Base-by-base conservation (phyloP, 441 rosid species). In the Manihot esculenta region DNA sequence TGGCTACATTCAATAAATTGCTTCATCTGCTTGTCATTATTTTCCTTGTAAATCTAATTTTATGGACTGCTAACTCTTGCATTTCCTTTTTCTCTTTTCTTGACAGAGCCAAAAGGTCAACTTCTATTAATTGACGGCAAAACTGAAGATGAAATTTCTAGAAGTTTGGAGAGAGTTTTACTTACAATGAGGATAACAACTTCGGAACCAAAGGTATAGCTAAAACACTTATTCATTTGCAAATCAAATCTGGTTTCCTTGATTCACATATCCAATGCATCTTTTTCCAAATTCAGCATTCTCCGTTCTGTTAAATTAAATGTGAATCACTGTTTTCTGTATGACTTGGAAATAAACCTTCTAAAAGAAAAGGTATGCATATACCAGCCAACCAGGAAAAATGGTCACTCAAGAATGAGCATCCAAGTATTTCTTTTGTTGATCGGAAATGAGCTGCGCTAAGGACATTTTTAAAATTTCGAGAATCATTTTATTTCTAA, bases 31-130 rank as follows among this genome's bases (percentile, higher is more conserved):
- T 49, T 57, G 38, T 7, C 21, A 15, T 70, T 64, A 14, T 58
- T 35, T 44, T 62, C 33, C 38, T 21, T 23, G 33, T 38, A 38
- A 38, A 1, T 48, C 64, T 41, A 64, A 21, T 21, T 71, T 24
- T 54, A 27, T 59, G 59, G 23, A 20, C n/a, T 54, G 24, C 20
- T 57, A 30, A 69, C 24, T 6, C 53, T 61, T 74, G 69, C 60
- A 4, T 48, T 27, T 64, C n/a, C 61, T 54, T 26, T 59, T 56
- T 23, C 70, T 72, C 61, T 57, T 65, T 80, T 53, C 63, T 50
- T 66, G 45, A 70, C 86, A 93, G 98, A 92, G 78, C 99, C 99
- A 35, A 96, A 93, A 85, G 99, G 98, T 76, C 99, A 96, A 85
- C 96, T 96, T 82, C 88, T 96, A 51, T 62, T 84, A 70, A 88